Evolutionary conservation across 208 protist species (phyloP), one percentile per base, ranked within the genome.

Genomic region (Trichomonas vaginalis): DNA sequence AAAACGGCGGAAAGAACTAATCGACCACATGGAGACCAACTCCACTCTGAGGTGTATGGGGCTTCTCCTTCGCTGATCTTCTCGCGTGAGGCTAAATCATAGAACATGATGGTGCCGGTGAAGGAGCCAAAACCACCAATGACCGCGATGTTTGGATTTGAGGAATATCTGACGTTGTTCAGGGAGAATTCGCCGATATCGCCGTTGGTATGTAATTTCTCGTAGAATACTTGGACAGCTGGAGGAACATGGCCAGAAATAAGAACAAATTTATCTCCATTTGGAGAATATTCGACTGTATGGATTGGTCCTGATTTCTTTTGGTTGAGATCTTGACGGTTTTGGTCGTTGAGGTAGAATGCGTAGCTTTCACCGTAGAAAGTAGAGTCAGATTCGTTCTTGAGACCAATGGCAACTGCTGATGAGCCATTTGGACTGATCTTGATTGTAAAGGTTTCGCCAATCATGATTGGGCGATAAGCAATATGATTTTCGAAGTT

Each of bases 231-330:
- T n/a, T 42, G 6, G 39, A 92, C 45, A 14, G 86, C 23, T 35
- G 86, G 86, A 14, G 86, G 86, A 51, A 92, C 86, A 47, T 92
- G 45, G n/a, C 86, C 86, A 39, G 86, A 40, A n/a, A 92, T 92
- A 10, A 45, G 48, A n/a, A 92, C 86, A 39, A 92, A 92, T 48
- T 45, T 23, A 39, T 92, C 86, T 17, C 86, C 86, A 35, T 0
- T 39, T 39, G 12, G 40, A 35, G 86, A 92, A 39, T 92, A 92
- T 39, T 92, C 45, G 37, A 92, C 17, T 35, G 23, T 9, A 39
- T 92, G 86, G 8, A 92, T 51, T 39, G 86, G 86, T 35, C 86
- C 86, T 0, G 17, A 45, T 21, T 92, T 92, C 45, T 92, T 92
- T 0, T 51, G 45, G 21, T 35, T 35, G 37, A 92, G 86, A 1